Evolutionary conservation across 2,329 filamentous ascomycete genomes (phyloP), one percentile per base, ranked within the genome.

Genomic region (Alternaria arborescens): DNA sequence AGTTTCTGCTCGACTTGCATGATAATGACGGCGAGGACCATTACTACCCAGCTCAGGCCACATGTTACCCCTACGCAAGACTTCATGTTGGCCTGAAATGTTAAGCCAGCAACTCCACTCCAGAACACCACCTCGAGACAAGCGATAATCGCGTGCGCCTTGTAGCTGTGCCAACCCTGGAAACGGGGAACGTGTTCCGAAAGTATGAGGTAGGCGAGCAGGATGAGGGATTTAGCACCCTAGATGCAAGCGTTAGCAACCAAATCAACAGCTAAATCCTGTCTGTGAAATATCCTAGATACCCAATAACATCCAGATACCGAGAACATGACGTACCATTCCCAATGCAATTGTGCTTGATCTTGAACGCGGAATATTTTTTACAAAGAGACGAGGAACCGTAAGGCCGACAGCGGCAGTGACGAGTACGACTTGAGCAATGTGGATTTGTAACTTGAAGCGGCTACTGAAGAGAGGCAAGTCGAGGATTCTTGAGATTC

Each of bases 91-190:
- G 55, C 67, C 22, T 66, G 60, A 10, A 73, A 61, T 14, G 64
- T 55, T 3, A 80, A 51, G 38, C 78, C 72, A 5, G 77, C 66
- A 8, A 80, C 76, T 5, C 72, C 77, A 16, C 71, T 71, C 80
- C 81, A 83, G 64, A 82, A 82, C 14, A 82, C 70, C 14, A 79
- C 63, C 62, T 83, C 81, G 16, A 82, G 66, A 46, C 62, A 70
- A 67, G 80, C 81, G 56, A 83, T 70, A 36, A 82, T 79, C 5
- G 71, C 64, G 64, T 81, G 76, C 5, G 80, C 80, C 67, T 82
- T 83, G 6, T 78, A 67, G 65, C 75, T 80, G 28, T 64, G 71
- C 79, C 78, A 83, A 55, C 70, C 72, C 12, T 69, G 59, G 53
- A 81, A 72, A 1, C 64, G 61, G 5, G 60, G 40, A 12, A 75